Base-by-base conservation (phyloP, 164 flowering plant species). In the Vitis amurensis region DNA sequence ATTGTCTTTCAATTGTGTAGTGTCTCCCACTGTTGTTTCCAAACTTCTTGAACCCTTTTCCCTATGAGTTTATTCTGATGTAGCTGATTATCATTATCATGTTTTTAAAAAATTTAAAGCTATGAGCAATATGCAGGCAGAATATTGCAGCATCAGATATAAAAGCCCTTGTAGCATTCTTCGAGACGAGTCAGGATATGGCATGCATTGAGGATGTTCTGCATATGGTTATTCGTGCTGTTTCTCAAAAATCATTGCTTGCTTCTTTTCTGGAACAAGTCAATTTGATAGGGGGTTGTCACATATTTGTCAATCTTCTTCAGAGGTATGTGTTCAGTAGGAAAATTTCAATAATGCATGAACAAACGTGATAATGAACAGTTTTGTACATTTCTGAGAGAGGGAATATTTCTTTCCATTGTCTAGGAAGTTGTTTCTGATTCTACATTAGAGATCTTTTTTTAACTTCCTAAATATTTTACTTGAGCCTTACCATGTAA, bases 181-280 rank as follows among this genome's bases (percentile, higher is more conserved):
- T 89, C 70, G 98, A 93, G 78, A 84, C 82, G 71, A 90, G 93
- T 76, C 87, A 85, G 74, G 98, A 96, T 82, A 87, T 87, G 93
- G 79, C 88, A 49, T 96, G 99, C 82, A 81, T 92, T 75, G 98
- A 96, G 79, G 99, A 93, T 84, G 88, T 90, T 68, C 63, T 96
- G 59, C 97, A 96, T 74, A 91, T 96, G 99, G 87, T 92, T 73
- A 88, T 92, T 63, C 95, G 99, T 51, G 87, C 92, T 63, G 74
- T 93, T 75, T 91, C 97, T 70, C 94, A 91, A 66, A 92, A 89
- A 79, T 76, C 83, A 63, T 65, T 93, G 64, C 90, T 92, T 67
- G 84, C 86, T 59, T 76, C 97, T 62, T 93, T 96, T 78, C 85
- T 93, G 57, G 99, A 96, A 72, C 95, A 96, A 83, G 90, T 96